phyloP scores from a whole-genome alignment of 768 basidiomycete genomes.

The Tulasnella sp. region DNA sequence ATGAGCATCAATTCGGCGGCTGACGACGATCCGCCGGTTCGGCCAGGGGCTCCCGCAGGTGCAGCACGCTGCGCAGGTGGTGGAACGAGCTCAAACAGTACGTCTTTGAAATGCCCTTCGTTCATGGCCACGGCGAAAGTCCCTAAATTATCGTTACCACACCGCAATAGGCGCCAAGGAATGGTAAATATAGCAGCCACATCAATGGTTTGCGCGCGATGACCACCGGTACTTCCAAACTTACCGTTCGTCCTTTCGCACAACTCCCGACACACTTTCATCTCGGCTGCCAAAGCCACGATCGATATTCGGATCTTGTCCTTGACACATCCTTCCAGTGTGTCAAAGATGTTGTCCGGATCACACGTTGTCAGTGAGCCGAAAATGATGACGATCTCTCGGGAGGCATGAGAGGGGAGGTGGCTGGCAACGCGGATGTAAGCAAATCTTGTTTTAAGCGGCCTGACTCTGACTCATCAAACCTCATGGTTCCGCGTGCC shows the following conservation, averaged over 20 bases:
- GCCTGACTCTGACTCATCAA: constrained; percentile 28
- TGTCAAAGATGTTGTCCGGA: constrained; percentile 93
- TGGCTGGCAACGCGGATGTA: constrained; percentile 53
- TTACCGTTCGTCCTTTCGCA: constrained; percentile 88
- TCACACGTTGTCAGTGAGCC: constrained; percentile 96
- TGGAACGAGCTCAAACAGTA: constrained; percentile 91
- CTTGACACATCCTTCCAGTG: constrained; percentile 76
- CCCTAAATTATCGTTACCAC: constrained; percentile 43
- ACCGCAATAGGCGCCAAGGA: constrained; percentile 21
- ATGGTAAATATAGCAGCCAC: constrained; percentile 21
- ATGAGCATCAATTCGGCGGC: constrained; percentile 96
- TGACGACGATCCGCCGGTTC: constrained; percentile 37
- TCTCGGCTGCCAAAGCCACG: constrained; percentile 93
- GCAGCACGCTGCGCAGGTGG: constrained; percentile 73
- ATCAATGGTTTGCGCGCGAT: not conserved
- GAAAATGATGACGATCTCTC: constrained; percentile 90
- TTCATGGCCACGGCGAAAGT: constrained; percentile 94
- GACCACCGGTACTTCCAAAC: constrained; percentile 33
- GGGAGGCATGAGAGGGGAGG: constrained; percentile 93
- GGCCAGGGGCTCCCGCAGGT: constrained; percentile 38
- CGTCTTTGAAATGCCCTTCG: constrained; percentile 94
- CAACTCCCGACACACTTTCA: constrained; percentile 93
- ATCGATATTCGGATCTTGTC: constrained; percentile 88
- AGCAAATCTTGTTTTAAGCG: not conserved
- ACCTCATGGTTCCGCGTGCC: constrained; percentile 93